phyloP scores from a whole-genome alignment of 2,329 filamentous ascomycete species.

The Claviceps capensis region DNA sequence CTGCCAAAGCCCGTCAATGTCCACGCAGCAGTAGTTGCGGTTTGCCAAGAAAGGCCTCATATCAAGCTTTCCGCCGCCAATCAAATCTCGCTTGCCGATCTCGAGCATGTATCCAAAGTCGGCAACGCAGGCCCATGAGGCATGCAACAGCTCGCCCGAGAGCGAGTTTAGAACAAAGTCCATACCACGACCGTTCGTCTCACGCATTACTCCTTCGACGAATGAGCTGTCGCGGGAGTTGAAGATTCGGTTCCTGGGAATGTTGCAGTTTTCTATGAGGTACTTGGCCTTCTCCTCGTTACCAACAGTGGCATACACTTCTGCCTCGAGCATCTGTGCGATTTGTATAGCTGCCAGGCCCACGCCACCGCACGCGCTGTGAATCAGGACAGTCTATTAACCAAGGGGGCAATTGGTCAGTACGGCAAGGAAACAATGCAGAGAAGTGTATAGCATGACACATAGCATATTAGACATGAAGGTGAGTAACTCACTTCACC shows the following conservation, averaged over 20 bases:
- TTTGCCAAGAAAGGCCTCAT: constrained; percentile 18
- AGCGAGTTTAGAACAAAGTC: constrained; percentile 17
- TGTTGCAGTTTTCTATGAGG: not conserved
- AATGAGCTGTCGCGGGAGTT: not conserved
- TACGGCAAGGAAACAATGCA: too few relatives aligned
- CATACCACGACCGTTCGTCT: constrained; percentile 13
- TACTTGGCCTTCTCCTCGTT: not conserved
- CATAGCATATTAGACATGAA: not conserved
- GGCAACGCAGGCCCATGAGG: constrained; percentile 22
- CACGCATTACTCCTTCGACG: constrained; percentile 6
- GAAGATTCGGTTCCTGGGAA: not conserved
- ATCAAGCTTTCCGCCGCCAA: constrained; percentile 22
- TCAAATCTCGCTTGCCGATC: constrained; percentile 21
- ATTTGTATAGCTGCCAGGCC: constrained; percentile 17
- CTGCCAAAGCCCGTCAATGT: not conserved
- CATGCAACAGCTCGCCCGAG: constrained; percentile 13
- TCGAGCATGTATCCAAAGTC: constrained; percentile 22
- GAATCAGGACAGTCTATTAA: constrained; percentile 17
- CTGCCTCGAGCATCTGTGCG: not conserved
- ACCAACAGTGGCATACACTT: not conserved
- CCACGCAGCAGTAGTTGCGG: not conserved
- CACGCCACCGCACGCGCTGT: constrained; percentile 17
- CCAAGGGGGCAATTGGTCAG: not conserved
- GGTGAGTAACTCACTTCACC: constrained; percentile 1
- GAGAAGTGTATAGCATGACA: too few relatives aligned